These are phyloP conservation scores for Cladosporium oxysporum DNA, from an alignment of 2,329 filamentous ascomycete species.

Conservation along the genomic window DNA sequence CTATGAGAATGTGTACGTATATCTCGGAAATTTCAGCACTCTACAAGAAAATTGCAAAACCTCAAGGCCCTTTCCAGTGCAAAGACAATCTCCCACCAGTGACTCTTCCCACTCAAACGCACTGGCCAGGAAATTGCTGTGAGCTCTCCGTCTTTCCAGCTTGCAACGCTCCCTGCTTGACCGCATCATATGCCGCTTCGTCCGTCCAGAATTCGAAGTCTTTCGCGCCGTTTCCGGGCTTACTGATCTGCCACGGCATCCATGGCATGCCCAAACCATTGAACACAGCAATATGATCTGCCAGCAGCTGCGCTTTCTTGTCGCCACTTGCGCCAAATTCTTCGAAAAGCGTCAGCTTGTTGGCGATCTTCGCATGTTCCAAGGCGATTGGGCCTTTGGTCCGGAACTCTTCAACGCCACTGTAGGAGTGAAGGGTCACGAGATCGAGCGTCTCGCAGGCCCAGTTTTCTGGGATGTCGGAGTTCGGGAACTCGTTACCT, in stretches of 20 bases:
- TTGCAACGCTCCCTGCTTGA: background rate
- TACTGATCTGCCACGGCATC: constrained; percentile 14
- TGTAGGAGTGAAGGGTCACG: constrained; percentile 3
- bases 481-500: constrained; percentile 7
- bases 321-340: constrained; percentile 3
- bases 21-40: background rate
- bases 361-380: background rate
- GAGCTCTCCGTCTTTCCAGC: background rate
- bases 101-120: background rate
- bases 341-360: background rate
- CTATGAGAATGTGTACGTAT: background rate
- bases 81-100: background rate
- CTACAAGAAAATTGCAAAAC: background rate
- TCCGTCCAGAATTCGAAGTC: constrained; percentile 15
- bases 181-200: background rate
- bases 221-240: constrained; percentile 1
- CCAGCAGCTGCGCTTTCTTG: background rate
- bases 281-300: constrained; percentile 7
- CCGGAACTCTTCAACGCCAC: constrained; percentile 3
- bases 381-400: constrained; percentile 3
- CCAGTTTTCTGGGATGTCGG: constrained; percentile 10
- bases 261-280: background rate
- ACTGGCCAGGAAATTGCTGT: background rate
- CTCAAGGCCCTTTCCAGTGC: background rate
- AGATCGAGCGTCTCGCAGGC: constrained; percentile 3